These are phyloP conservation scores for Petasospora fabianii DNA, from an alignment of 1,139 yeast genomes.

Conservation along the genomic window DNA sequence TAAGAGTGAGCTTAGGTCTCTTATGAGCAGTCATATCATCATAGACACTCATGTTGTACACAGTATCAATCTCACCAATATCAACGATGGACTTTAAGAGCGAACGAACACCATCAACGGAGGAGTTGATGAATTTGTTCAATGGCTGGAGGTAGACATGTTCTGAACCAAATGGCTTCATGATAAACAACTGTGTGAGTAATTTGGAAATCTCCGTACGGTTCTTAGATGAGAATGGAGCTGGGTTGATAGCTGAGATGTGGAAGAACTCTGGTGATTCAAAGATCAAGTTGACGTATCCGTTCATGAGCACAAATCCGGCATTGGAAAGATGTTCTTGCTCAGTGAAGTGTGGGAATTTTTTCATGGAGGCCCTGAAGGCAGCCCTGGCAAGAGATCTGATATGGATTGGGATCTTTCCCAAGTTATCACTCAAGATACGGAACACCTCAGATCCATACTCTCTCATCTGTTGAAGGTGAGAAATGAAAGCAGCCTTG, in stretches of 20 bases:
- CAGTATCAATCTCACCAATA: constrained; percentile 55
- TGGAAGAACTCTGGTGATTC: constrained; percentile 70
- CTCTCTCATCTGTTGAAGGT: constrained; percentile 74
- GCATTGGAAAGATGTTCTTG: constrained; percentile 57
- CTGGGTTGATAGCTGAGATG: constrained; percentile 33
- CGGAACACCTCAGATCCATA: constrained; percentile 55
- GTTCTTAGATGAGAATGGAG: constrained; percentile 42
- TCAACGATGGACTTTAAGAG: constrained; percentile 48
- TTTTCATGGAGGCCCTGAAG: constrained; percentile 33
- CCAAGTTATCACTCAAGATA: constrained; percentile 40
- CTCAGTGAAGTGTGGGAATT: constrained; percentile 51
- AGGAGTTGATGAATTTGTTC: constrained; percentile 61
- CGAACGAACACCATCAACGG: constrained; percentile 43
- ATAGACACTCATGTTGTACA: constrained; percentile 60
- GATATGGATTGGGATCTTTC: constrained; percentile 60
- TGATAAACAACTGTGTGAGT: constrained; percentile 59
- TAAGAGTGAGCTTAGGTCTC: constrained; percentile 61
- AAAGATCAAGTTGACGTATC: constrained; percentile 63
- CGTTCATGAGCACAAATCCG: constrained; percentile 63
- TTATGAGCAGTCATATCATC: constrained; percentile 68
- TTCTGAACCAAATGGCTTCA: constrained; percentile 58
- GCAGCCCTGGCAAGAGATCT: constrained; percentile 40
- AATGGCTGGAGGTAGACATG: constrained; percentile 76
- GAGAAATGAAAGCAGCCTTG: constrained; percentile 62
- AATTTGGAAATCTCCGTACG: constrained; percentile 57